Conservation (phyloP, 1,284 basidiomycete species). For the Ustilago lituana region DNA sequence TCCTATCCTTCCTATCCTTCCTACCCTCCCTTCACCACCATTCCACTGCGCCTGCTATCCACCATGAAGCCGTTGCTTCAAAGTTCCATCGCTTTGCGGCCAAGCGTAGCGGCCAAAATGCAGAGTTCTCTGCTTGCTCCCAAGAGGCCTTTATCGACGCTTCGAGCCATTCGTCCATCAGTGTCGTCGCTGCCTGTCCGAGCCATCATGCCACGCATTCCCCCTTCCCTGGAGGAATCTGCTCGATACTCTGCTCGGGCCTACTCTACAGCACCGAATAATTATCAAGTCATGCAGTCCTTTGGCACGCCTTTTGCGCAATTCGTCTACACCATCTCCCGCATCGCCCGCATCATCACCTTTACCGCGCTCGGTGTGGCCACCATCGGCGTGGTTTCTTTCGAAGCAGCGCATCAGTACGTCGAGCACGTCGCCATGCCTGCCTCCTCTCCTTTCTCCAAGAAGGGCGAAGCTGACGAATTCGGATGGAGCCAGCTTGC, state of each 20-base stretch:
- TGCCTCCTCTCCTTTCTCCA: constrained; percentile 9
- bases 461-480: constrained; percentile 15
- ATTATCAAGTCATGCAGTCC: constrained; percentile 47
- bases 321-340: constrained; percentile 56
- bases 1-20: neutral
- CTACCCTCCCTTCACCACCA: neutral
- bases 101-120: neutral
- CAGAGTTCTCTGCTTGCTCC: neutral
- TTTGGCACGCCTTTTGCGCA: constrained; percentile 59
- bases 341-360: constrained; percentile 62
- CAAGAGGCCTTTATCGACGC: neutral
- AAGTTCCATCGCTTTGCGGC: neutral
- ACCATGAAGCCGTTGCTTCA: constrained; percentile 20
- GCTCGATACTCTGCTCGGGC: neutral
- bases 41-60: neutral
- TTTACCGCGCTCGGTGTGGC: constrained; percentile 49
- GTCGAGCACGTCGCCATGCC: constrained; percentile 60
- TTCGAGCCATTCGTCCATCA: neutral
- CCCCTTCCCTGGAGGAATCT: no score
- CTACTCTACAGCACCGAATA: constrained; percentile 50
- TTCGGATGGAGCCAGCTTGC: constrained; percentile 43
- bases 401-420: constrained; percentile 64
- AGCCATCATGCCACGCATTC: no score
- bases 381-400: constrained; percentile 40
- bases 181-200: no score